These are phyloP conservation scores for Aphanoascus verrucosus DNA, from an alignment of 2,329 filamentous ascomycete species.

Conservation along the genomic window DNA sequence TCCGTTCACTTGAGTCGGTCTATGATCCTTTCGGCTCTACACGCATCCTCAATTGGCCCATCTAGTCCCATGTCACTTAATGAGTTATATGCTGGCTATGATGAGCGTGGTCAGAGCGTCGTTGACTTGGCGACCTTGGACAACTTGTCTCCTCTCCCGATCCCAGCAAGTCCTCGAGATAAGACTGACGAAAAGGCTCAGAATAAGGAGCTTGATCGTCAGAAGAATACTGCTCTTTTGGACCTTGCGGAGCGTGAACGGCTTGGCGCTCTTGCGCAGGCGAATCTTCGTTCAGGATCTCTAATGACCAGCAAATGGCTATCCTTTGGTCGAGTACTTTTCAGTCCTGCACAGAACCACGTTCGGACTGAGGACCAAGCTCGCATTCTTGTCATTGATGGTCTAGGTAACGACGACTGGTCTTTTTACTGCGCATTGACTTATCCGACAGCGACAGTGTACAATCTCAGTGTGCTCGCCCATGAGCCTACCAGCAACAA, in stretches of 20 bases:
- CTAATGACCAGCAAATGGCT: constrained; percentile 43
- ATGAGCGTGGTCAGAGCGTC: constrained; percentile 24
- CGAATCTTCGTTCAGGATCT: constrained; percentile 41
- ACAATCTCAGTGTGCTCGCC: constrained; percentile 33
- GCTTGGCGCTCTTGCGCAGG: constrained; percentile 33
- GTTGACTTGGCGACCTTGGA: neutral
- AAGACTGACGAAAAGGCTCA: neutral
- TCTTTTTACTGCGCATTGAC: constrained; percentile 43
- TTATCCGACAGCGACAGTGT: constrained; percentile 37
- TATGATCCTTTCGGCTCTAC: constrained; percentile 41
- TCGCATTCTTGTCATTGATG: constrained; percentile 40
- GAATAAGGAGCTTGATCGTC: constrained; percentile 23
- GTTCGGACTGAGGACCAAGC: constrained; percentile 32
- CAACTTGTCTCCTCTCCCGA: neutral
- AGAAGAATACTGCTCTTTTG: constrained; percentile 27
- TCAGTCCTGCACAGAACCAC: constrained; percentile 41
- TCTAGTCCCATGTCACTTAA: constrained; percentile 45
- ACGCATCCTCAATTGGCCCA: constrained; percentile 39
- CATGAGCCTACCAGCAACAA: constrained; percentile 26
- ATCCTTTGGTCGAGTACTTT: constrained; percentile 41
- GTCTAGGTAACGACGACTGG: constrained; percentile 43
- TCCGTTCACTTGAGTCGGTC: constrained; percentile 41
- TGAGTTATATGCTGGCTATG: constrained; percentile 45
- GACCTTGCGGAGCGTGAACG: constrained; percentile 35
- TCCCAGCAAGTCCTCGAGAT: constrained; percentile 8